Percentiles rank a stretch among this genome's conserved stretches.
phyloP scores from a whole-genome alignment of 139 green algal genomes.

The Haematococcus lacustris region DNA sequence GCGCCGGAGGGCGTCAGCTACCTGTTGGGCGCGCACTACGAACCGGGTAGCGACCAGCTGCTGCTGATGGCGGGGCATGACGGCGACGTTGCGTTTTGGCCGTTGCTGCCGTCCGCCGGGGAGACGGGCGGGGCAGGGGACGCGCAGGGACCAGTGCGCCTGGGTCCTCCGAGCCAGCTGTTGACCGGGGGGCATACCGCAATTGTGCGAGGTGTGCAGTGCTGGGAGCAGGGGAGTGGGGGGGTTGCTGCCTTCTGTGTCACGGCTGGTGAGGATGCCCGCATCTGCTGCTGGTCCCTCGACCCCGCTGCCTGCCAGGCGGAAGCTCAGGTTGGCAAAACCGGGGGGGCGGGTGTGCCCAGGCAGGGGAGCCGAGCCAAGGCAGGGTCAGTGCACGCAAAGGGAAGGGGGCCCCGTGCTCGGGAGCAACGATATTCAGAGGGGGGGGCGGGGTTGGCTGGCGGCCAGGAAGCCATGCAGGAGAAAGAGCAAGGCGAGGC shows the following conservation, averaged over 20 bases:
- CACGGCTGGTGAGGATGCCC: conserved; percentile 54
- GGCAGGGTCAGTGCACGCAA: too few species aligned
- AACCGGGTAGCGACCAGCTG: conserved; percentile 29
- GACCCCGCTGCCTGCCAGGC: too few species aligned
- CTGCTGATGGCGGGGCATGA: conserved; percentile 51
- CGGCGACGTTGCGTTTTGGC: conserved; percentile 49
- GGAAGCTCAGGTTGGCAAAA: too few species aligned
- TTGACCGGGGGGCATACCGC: conserved; percentile 45
- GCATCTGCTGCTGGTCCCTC: conserved; percentile 41
- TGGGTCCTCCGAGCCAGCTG: conserved; percentile 33
- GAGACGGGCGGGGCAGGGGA: conserved; percentile 6
- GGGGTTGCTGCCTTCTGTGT: conserved; percentile 25
- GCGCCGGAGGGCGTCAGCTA: conserved; percentile 50
- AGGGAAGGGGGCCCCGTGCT: too few species aligned
- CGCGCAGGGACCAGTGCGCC: too few species aligned
- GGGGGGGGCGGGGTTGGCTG: too few species aligned
- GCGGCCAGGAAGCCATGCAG: too few species aligned
- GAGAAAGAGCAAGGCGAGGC: too few species aligned
- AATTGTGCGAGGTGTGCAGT: conserved; percentile 35
- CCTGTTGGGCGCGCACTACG: conserved; percentile 56
- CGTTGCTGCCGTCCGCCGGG: conserved; percentile 30
- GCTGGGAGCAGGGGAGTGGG: not conserved
- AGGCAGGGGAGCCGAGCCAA: too few species aligned
- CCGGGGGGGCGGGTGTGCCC: too few species aligned
- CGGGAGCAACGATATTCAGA: too few species aligned